Conservation (phyloP, 768 basidiomycete species). For the Boletus sp. region DNA sequence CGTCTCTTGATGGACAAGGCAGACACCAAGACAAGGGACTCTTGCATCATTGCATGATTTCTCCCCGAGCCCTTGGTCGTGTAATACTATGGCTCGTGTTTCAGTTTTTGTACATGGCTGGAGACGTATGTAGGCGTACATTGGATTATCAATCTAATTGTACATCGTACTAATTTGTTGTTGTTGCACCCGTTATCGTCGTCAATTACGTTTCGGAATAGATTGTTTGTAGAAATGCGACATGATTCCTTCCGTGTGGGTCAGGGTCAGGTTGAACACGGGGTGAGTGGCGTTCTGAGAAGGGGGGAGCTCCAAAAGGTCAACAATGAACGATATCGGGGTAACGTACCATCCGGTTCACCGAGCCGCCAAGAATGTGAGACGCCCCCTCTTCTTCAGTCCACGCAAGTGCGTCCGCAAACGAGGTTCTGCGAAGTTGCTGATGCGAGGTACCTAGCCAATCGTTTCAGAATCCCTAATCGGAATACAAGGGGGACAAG, state of each 20-base stretch:
- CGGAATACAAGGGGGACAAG: not conserved
- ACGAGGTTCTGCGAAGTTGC: constrained; percentile 44
- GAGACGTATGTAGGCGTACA: not conserved
- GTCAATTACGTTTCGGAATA: constrained; percentile 35
- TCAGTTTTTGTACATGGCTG: not conserved
- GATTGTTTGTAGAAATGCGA: constrained; percentile 67
- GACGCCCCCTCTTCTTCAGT: constrained; percentile 59
- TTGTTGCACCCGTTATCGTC: not conserved
- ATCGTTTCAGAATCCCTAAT: constrained; percentile 10
- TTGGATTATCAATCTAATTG: not conserved
- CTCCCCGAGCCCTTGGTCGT: not conserved
- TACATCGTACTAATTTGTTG: constrained; percentile 1
- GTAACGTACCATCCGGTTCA: constrained; percentile 57
- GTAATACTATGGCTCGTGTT: not conserved
- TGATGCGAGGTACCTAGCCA: constrained; percentile 23
- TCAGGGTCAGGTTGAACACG: constrained; percentile 68
- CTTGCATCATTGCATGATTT: constrained; percentile 31
- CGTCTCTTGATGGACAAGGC: constrained; percentile 39
- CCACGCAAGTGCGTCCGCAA: constrained; percentile 60
- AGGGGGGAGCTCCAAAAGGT: not conserved
- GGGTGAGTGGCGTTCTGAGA: constrained; percentile 79
- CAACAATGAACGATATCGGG: not conserved
- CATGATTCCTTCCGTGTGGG: constrained; percentile 66
- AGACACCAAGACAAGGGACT: constrained; percentile 18
- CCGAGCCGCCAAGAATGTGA: constrained; percentile 53